Percentiles rank a stretch among this genome's conserved stretches.
Evolutionary conservation across 2,329 filamentous ascomycete species (phyloP).

Genomic region (Fusarium verticillioides): DNA sequence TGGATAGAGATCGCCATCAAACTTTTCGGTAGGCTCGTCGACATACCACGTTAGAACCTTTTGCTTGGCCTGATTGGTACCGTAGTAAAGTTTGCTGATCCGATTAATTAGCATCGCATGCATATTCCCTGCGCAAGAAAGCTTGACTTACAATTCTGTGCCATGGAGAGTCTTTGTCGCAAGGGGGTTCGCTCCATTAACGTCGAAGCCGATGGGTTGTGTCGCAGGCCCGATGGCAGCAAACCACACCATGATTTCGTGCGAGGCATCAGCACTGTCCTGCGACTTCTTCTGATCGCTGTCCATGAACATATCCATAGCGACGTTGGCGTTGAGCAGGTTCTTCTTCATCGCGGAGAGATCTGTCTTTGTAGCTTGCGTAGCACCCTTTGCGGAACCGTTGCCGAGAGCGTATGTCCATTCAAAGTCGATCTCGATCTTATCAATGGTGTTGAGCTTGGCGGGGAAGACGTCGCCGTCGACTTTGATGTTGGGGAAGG

Average conservation of each 20-base stretch:
- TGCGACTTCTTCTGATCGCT: constrained; percentile 53
- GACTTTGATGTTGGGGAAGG: constrained; percentile 64
- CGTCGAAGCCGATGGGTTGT: constrained; percentile 58
- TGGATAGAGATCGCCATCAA: constrained; percentile 59
- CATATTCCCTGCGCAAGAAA: not conserved
- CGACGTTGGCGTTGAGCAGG: constrained; percentile 65
- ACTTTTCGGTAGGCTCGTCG: constrained; percentile 49
- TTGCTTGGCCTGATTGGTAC: constrained; percentile 54
- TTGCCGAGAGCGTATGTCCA: constrained; percentile 64
- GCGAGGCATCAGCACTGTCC: constrained; percentile 55
- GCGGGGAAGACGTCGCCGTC: constrained; percentile 57
- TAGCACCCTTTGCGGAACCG: constrained; percentile 53
- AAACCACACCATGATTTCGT: constrained; percentile 70
- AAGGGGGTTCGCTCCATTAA: constrained; percentile 43
- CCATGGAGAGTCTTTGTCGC: constrained; percentile 53
- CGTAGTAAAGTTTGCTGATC: constrained; percentile 54
- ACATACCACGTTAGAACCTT: constrained; percentile 64
- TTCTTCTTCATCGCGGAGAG: constrained; percentile 47
- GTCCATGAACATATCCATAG: constrained; percentile 69
- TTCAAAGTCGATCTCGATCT: constrained; percentile 57
- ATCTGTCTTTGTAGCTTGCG: constrained; percentile 50
- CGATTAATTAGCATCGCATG: not conserved
- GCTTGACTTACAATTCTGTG: constrained; percentile 54
- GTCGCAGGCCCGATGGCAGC: constrained; percentile 58
- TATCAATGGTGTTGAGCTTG: constrained; percentile 51